A percentile compares a stretch with the other conserved stretches of the same genome.
These are phyloP conservation scores for Backusella circina DNA, from an alignment of 192 early-diverging fungal species.

Conservation along the genomic window DNA sequence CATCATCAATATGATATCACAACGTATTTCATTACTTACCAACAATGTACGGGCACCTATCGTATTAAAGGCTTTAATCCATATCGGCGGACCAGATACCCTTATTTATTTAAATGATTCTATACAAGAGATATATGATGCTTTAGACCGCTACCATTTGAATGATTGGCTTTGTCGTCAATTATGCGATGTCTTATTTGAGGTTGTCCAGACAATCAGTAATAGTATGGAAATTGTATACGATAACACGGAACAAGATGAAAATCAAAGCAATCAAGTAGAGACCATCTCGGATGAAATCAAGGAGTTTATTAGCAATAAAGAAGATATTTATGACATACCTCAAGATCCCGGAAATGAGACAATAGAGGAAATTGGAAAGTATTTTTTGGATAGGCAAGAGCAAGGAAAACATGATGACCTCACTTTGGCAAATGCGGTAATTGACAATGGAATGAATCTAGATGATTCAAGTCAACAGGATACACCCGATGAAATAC, in stretches of 20 bases:
- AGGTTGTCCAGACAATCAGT: conserved; percentile 13
- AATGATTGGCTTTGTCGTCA: conserved; percentile 39
- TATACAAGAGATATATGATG: conserved; percentile 54
- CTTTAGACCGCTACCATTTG: conserved; percentile 46
- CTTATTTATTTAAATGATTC: conserved; percentile 49
- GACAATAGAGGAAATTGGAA: conserved; percentile 40
- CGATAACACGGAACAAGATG: neutral
- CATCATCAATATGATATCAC: conserved; percentile 46
- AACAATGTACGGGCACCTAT: conserved; percentile 45
- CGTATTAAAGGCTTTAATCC: conserved; percentile 48
- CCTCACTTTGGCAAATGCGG: neutral
- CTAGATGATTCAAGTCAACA: conserved; percentile 6
- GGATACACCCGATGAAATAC: neutral
- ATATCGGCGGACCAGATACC: conserved; percentile 37
- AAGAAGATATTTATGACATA: neutral
- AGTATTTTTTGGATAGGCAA: conserved; percentile 37
- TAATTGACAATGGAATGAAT: neutral
- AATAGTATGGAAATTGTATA: neutral
- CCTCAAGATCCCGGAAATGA: neutral
- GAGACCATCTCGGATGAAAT: neutral
- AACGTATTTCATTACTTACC: conserved; percentile 30
- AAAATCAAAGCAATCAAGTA: neutral
- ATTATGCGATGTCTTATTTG: conserved; percentile 25
- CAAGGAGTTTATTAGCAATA: neutral
- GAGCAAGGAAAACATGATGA: conserved; percentile 17